phyloP scores from a whole-genome alignment of 1,139 yeast genomes.

The Hyphopichia pseudoburtonii region DNA sequence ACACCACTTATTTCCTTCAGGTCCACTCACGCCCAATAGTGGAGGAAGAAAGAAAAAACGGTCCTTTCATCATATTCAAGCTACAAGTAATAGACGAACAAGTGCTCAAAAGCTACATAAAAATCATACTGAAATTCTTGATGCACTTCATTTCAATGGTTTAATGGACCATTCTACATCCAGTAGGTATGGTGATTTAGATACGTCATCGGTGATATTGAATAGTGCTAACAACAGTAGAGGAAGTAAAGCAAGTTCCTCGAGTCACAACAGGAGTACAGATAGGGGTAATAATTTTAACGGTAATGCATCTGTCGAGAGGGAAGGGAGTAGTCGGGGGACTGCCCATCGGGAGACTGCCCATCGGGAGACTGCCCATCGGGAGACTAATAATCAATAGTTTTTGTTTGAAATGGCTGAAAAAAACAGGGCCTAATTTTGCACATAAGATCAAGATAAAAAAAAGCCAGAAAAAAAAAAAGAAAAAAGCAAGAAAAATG shows the following conservation, averaged over 20 bases:
- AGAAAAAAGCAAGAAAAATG: background rate
- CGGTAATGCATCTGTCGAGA: too few species aligned
- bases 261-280: constrained; percentile 9
- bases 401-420: background rate
- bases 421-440: background rate
- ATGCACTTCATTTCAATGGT: constrained; percentile 21
- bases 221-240: constrained; percentile 22
- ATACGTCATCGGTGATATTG: constrained; percentile 19
- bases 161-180: constrained; percentile 15
- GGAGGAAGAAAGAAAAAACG: background rate
- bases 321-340: too few species aligned
- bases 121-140: constrained; percentile 23
- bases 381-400: too few species aligned
- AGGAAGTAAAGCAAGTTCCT: constrained; percentile 14
- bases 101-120: constrained; percentile 19
- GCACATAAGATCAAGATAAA: background rate
- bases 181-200: constrained; percentile 31
- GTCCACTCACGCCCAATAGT: background rate
- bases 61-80: background rate
- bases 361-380: too few species aligned
- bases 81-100: constrained; percentile 14
- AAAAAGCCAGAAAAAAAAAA: background rate
- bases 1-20: background rate
- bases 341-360: too few species aligned
- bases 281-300: too few species aligned